Evolutionary conservation across 2,329 filamentous ascomycete species (phyloP), one percentile per base, ranked within the genome.

Genomic region (Metarhizium anisopliae): DNA sequence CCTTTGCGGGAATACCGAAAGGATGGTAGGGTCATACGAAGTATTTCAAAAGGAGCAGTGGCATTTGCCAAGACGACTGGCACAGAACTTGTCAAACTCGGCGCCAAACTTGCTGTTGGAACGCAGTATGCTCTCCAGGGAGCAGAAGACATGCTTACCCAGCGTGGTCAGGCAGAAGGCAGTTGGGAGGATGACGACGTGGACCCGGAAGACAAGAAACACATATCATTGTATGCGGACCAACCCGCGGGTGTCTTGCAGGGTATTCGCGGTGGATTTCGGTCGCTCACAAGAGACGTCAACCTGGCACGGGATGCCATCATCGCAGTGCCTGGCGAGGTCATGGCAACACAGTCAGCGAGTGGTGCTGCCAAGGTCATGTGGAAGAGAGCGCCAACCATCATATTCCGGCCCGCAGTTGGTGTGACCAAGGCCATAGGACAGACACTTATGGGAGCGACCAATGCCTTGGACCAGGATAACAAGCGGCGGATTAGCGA

Each of bases 1-100:
- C 94, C 94, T 0, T 86, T 99, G 68, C 84, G 84, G 14, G 94
- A 99, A 68, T 99, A 99, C 71, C 84, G 84, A 68, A 96, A 95
- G 69, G 94, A 99, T 62, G 94, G 94, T 0, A 85, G 94, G 35
- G 84, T 99, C 53, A 85, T 99, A 4, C 87, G 94, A 54, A 94
- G 90, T 68, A 87, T 99, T 53, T 86, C 90, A 59, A 97, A 96
- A 72, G 94, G 95, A 2, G 91, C 92, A 0, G 77, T 86, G 8
- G 87, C 90, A 2, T 99, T 99, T 71, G 92, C 90, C 40, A 92
- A 89, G 65, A 96, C 91, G 1, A 99, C 94, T 0, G 92, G 92
- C 2, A 95, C 88, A 0, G 94, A 96, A 67, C 79, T 97, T n/a
- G 88, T 96, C 60, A 94, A 94, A 64, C 78, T 99, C 0, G 93